Evolutionary conservation across 2,329 filamentous ascomycete genomes (phyloP), one percentile per base, ranked within the genome.

Genomic region (Penicillium sp.): DNA sequence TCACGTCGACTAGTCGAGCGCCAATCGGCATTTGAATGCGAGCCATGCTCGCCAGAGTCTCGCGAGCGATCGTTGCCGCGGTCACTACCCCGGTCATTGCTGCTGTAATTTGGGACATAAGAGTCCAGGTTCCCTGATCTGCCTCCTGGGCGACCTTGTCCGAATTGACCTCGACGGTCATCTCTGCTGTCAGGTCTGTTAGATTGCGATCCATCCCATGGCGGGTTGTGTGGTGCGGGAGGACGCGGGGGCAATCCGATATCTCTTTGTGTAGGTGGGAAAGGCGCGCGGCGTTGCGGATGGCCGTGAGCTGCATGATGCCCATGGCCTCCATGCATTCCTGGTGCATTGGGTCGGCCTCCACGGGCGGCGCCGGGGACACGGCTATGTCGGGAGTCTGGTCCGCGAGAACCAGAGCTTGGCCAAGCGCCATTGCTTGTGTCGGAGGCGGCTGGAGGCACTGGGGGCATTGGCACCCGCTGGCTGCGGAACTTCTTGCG

Each of bases 371-470:
- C 69, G 46, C 68, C 69, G 31, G 74, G 73, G 40, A 76, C 69
- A 32, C 75, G 68, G 52, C 66, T 69, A 49, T 64, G 71, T 53
- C 69, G 71, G 34, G 66, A 66, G 53, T 72, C 70, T 18, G 63
- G 38, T 44, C 61, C 62, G 56, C 70, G 69, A 58, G 67, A 58
- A 47, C 69, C 68, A 35, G 73, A 69, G 44, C 71, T 66, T 50
- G 72, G 64, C 76, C 80, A 86, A 61, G 85, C 82, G 32, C 80
- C 79, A 57, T 84, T 83, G 10, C 82, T 79, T 67, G 91, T 85
- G 14, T 93, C 93, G 3, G 90, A 92, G 4, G 91, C 93, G 13
- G 92, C 93, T 64, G 93, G 92, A 0, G 94, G 94, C 0, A 93
- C 94, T 13, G 94, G 93, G 4, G 93, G 93, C 11, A 93, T 82